Evolutionary conservation across 148 eudicot genomes (phyloP), one percentile per base, ranked within the genome.

Genomic region (Persicaria maculosa): DNA sequence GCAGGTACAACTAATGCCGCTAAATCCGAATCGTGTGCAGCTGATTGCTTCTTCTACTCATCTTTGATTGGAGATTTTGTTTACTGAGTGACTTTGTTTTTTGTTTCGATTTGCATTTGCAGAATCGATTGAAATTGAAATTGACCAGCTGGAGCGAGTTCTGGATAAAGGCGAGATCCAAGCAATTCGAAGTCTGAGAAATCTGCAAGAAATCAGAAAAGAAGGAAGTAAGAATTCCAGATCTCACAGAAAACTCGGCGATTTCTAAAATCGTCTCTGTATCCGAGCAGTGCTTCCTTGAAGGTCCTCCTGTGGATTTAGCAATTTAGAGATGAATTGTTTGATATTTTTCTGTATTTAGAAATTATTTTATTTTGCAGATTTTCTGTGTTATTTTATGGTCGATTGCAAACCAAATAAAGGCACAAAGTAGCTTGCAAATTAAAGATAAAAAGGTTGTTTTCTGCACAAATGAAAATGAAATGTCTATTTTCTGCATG

Each of bases 151-250:
- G 17, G 75, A 44, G 19, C 44, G 77, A 65, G 79, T 8, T 11
- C 58, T 86, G 1, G 74, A 77, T 7, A 78, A 79, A 69, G 76
- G 80, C 71, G 79, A 83, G 58, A 80, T 83, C 8, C 72, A 84
- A 74, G 81, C 83, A 47, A 81, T 88, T 57, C 71, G 89, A 62
- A 86, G 89, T 79, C 78, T 85, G 52, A 81, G 85, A 71, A 88
- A 84, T 75, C 77, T 80, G 65, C 84, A 82, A 72, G 82, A 88
- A 74, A 71, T 69, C 43, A 74, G 73, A 19, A 74, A 48, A 36
- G 76, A 61, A 6, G 68, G 12, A 50, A 54, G 3, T 46, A 40
- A 69, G 15, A 57, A 77, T 11, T 74, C 68, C 43, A 83, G 80
- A 12, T 69, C 71, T 45, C 84, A 86, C 80, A 84, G 93, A 45